Conservation (phyloP, 1,284 basidiomycete species). For the Erythrobasidium hasegawianum region DNA sequence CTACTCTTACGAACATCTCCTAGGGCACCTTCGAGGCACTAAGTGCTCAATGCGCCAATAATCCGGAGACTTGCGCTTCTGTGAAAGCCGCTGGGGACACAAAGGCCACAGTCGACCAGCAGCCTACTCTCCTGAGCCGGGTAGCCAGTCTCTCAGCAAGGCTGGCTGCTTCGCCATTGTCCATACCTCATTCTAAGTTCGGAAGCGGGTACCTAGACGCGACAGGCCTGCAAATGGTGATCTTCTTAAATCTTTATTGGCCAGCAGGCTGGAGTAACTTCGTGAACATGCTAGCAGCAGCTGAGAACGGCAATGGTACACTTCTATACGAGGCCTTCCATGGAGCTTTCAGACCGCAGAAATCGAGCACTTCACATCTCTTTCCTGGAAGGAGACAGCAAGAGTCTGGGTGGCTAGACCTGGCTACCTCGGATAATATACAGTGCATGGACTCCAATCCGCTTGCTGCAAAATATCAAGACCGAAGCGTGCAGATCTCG, state of each 20-base stretch:
- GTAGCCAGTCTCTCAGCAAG: neutral
- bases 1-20: too few relatives aligned
- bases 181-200: neutral
- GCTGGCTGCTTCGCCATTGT: neutral
- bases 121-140: neutral
- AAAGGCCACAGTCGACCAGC: too few relatives aligned
- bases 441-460: neutral
- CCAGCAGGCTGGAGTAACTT: conserved; percentile 13
- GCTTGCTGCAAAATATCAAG: neutral
- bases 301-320: conserved; percentile 15
- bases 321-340: neutral
- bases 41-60: neutral
- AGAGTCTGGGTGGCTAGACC: neutral
- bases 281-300: neutral
- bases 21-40: conserved; percentile 19
- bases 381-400: neutral
- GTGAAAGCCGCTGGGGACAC: too few relatives aligned
- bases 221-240: conserved; percentile 5
- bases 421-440: neutral
- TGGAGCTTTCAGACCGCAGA: neutral
- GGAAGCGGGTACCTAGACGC: conserved; percentile 12
- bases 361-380: too few relatives aligned
- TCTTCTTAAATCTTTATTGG: conserved; percentile 18
- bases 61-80: conserved; percentile 8
- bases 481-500: neutral